phyloP scores from a whole-genome alignment of 2,329 filamentous ascomycete genomes.

The Tolypocladium ophioglossoides region DNA sequence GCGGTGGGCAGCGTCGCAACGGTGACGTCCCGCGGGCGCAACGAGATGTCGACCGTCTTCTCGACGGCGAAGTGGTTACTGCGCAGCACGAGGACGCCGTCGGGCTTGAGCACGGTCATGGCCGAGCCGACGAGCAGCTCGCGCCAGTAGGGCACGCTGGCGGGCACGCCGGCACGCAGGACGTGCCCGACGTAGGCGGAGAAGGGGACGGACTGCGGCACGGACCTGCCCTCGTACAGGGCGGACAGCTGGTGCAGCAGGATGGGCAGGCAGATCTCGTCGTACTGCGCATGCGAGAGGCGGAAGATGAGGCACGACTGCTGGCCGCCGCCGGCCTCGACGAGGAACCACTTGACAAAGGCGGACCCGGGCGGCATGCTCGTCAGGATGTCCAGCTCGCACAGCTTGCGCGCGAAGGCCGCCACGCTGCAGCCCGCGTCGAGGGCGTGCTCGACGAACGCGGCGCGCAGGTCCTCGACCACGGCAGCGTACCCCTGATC shows the following conservation, averaged over 20 bases:
- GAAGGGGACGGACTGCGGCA: constrained; percentile 27
- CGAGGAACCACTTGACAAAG: constrained; percentile 49
- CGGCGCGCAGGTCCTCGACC: constrained; percentile 39
- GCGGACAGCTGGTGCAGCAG: constrained; percentile 50
- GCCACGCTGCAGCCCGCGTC: constrained; percentile 30
- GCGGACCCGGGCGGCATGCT: constrained; percentile 46
- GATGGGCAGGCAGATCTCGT: constrained; percentile 55
- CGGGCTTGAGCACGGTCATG: constrained; percentile 33
- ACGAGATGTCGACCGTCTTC: constrained; percentile 32
- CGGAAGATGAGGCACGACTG: constrained; percentile 42
- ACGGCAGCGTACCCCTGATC: constrained; percentile 45
- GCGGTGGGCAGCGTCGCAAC: constrained; percentile 56
- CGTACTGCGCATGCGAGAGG: constrained; percentile 60
- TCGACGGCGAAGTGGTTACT: constrained; percentile 30
- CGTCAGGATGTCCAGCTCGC: constrained; percentile 43
- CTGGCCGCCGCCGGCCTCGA: constrained; percentile 21
- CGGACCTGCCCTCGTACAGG: constrained; percentile 23
- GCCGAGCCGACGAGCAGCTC: constrained; percentile 44
- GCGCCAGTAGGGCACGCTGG: constrained; percentile 51
- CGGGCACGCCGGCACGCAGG: constrained; percentile 26
- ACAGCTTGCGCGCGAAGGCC: constrained; percentile 41
- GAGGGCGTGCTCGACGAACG: constrained; percentile 41
- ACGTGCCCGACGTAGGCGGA: constrained; percentile 35
- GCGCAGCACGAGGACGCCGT: constrained; percentile 20
- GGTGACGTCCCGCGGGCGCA: constrained; percentile 44